These are phyloP conservation scores for Neocatenulostroma microsporum DNA, from an alignment of 2,329 filamentous ascomycete species.

Conservation along the genomic window DNA sequence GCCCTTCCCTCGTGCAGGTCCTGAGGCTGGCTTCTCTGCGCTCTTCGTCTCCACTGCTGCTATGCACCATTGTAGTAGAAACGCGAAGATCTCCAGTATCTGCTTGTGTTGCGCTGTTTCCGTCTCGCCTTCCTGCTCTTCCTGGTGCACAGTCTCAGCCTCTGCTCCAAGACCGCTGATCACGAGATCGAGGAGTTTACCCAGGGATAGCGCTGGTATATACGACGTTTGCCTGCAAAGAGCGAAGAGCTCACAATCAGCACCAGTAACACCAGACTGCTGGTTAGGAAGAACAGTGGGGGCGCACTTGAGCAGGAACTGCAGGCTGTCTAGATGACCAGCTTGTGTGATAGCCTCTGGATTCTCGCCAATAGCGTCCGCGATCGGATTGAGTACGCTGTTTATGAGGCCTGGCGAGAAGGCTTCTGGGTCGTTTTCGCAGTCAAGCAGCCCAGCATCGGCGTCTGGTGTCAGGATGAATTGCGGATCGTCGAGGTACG, in stretches of 20 bases:
- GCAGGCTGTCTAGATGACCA: conserved; percentile 80
- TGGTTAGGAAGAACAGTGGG: conserved; percentile 43
- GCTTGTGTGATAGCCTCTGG: conserved; percentile 78
- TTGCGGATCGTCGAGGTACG: conserved; percentile 88
- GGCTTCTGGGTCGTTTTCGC: conserved; percentile 82
- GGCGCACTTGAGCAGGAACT: conserved; percentile 93
- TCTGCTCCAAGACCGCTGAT: conserved; percentile 64
- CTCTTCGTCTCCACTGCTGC: conserved; percentile 83
- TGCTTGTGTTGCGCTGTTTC: conserved; percentile 69
- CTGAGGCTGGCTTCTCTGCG: conserved; percentile 72
- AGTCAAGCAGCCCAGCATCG: conserved; percentile 73
- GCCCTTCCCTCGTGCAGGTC: conserved; percentile 64
- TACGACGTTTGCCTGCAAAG: conserved; percentile 68
- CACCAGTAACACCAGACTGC: conserved; percentile 30
- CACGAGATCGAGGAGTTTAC: conserved; percentile 87
- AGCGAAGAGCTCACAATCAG: conserved; percentile 56
- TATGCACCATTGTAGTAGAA: conserved; percentile 90
- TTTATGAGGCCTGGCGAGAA: conserved; percentile 74
- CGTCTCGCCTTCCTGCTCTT: conserved; percentile 74
- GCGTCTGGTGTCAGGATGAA: conserved; percentile 80
- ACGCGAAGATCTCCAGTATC: conserved; percentile 87
- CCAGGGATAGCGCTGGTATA: conserved; percentile 72
- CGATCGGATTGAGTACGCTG: conserved; percentile 78
- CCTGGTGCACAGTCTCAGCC: conserved; percentile 74
- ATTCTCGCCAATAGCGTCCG: conserved; percentile 85